Evolutionary conservation across 1,139 yeast genomes (phyloP).

Genomic region (Kodamaea suecica): DNA sequence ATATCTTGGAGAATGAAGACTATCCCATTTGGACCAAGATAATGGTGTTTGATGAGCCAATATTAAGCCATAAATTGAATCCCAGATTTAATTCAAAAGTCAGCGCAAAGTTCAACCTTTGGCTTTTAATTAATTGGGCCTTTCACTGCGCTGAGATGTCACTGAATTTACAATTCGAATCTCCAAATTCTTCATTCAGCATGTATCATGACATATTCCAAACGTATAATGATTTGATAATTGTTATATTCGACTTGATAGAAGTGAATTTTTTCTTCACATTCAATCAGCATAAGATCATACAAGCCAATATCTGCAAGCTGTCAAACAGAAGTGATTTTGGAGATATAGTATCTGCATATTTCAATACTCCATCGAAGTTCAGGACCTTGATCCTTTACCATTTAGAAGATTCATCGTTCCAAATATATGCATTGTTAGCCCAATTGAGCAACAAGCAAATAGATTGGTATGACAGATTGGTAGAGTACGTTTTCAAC

Average conservation of each 20-base stretch:
- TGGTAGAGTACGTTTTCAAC: conserved; percentile 27
- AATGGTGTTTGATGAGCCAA: conserved; percentile 30
- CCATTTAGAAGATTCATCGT: conserved; percentile 12
- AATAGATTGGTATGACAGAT: conserved; percentile 32
- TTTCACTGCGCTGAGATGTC: conserved; percentile 33
- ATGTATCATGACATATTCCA: conserved; percentile 24
- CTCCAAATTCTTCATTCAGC: conserved; percentile 18
- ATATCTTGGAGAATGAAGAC: not conserved
- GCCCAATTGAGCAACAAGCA: conserved; percentile 18
- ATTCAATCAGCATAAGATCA: conserved; percentile 9
- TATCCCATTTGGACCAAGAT: conserved; percentile 14
- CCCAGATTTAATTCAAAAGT: conserved; percentile 20
- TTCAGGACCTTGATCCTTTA: conserved; percentile 9
- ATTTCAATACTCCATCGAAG: conserved; percentile 10
- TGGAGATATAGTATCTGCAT: conserved; percentile 4
- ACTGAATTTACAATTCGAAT: conserved; percentile 17
- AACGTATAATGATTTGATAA: conserved; percentile 20
- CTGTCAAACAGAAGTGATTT: conserved; percentile 3
- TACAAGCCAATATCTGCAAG: conserved; percentile 4
- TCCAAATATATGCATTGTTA: conserved; percentile 16
- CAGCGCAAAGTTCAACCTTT: conserved; percentile 22
- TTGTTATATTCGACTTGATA: conserved; percentile 22
- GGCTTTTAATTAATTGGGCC: conserved; percentile 36
- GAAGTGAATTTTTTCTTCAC: conserved; percentile 18
- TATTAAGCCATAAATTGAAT: conserved; percentile 24